Evolutionary conservation across 2,329 filamentous ascomycete genomes (phyloP).

Genomic region (Talaromyces marneffei): DNA sequence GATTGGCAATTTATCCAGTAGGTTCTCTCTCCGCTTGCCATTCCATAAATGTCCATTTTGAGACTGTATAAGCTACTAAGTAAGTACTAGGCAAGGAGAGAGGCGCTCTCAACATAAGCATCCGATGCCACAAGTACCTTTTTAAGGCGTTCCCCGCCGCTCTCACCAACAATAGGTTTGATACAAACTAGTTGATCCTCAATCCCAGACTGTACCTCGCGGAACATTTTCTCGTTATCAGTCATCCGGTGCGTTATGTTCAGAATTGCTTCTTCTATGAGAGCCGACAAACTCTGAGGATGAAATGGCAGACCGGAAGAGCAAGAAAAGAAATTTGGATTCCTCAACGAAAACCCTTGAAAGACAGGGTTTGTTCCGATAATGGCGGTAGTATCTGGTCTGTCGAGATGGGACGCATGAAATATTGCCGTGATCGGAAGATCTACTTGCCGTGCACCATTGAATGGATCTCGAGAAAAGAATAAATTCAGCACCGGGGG

Average conservation of each 20-base stretch:
- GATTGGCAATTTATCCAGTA: background rate
- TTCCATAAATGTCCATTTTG: background rate
- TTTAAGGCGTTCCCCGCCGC: background rate
- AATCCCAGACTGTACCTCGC: background rate
- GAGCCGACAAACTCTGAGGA: background rate
- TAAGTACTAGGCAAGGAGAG: background rate
- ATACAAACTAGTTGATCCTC: background rate
- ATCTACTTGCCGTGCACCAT: background rate
- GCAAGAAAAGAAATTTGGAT: slow-evolving; percentile 1
- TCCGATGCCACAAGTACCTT: background rate
- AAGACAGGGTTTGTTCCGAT: background rate
- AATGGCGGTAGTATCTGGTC: background rate
- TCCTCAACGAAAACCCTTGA: background rate
- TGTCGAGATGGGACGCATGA: background rate
- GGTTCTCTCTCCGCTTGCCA: background rate
- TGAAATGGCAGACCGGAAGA: background rate
- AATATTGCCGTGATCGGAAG: slow-evolving; percentile 3
- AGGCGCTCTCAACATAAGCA: background rate
- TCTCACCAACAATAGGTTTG: background rate
- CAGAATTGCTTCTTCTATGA: background rate
- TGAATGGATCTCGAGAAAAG: background rate
- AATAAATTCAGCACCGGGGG: background rate
- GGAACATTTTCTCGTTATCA: slow-evolving; percentile 5
- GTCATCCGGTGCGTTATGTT: slow-evolving; percentile 3
- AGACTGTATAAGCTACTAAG: background rate